phyloP scores from a whole-genome alignment of 1,284 basidiomycete genomes.

The Cutaneotrichosporon sp. region DNA sequence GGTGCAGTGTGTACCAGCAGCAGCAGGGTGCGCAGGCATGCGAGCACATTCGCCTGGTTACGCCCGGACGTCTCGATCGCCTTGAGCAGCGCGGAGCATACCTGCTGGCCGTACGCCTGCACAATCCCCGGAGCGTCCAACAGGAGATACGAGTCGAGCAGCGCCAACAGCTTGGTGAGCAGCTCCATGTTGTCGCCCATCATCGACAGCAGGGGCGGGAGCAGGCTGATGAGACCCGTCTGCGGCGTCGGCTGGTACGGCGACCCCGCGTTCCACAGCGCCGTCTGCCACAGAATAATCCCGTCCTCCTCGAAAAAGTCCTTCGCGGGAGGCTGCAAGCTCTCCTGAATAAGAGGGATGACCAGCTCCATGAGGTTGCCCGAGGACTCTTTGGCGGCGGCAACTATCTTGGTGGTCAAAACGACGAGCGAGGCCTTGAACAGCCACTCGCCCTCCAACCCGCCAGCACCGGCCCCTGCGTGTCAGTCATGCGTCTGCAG shows the following conservation, averaged over 20 bases:
- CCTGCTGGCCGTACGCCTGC: constrained; percentile 26
- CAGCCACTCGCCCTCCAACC: constrained; percentile 64
- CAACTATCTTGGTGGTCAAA: constrained; percentile 66
- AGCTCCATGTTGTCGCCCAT: constrained; percentile 69
- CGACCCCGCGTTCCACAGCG: constrained; percentile 63
- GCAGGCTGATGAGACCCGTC: constrained; percentile 58
- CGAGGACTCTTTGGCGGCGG: constrained; percentile 43
- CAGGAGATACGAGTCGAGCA: constrained; percentile 76
- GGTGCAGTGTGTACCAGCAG: constrained; percentile 34
- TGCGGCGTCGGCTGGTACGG: constrained; percentile 50
- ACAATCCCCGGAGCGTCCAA: constrained; percentile 63
- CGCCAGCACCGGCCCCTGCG: constrained; percentile 38
- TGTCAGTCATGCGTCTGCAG: not conserved
- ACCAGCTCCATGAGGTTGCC: constrained; percentile 52
- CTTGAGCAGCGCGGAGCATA: constrained; percentile 32
- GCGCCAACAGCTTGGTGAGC: constrained; percentile 59
- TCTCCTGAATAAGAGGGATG: constrained; percentile 69
- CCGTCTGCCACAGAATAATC: constrained; percentile 66
- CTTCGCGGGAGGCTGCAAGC: constrained; percentile 60
- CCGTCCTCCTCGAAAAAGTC: constrained; percentile 74
- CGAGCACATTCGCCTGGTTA: constrained; percentile 25
- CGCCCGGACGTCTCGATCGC: constrained; percentile 29
- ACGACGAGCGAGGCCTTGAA: constrained; percentile 70
- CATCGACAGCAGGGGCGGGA: constrained; percentile 60
- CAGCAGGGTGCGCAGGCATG: constrained; percentile 32